Evolutionary conservation across 176 grass and related monocot species (phyloP).

Genomic region (Phoenix dactylifera): DNA sequence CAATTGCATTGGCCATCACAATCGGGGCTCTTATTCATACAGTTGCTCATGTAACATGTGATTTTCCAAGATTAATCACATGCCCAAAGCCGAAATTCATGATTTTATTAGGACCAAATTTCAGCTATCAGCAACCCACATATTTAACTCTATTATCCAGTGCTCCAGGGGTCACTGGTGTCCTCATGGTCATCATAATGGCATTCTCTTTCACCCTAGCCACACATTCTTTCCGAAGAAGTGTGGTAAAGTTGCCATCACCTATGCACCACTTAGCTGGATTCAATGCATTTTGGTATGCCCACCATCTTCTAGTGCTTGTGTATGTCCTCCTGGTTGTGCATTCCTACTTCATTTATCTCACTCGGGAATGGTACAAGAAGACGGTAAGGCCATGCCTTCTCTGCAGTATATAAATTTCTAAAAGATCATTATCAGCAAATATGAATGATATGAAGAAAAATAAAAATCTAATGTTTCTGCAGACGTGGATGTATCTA

Average conservation of each 20-base stretch:
- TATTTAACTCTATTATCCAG: conserved; percentile 56
- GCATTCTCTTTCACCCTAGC: conserved; percentile 94
- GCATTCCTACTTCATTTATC: conserved; percentile 95
- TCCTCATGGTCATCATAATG: conserved; percentile 96
- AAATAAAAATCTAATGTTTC: neutral
- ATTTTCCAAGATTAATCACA: conserved; percentile 73
- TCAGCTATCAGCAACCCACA: conserved; percentile 68
- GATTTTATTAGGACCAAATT: conserved; percentile 45
- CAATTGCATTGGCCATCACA: conserved; percentile 52
- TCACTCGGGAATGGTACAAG: conserved; percentile 88
- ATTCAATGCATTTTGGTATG: conserved; percentile 99
- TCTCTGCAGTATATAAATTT: neutral
- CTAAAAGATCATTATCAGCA: too few relatives aligned
- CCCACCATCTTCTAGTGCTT: conserved; percentile 82
- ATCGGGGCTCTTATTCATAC: conserved; percentile 60
- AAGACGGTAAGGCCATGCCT: conserved; percentile 51
- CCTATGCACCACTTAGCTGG: conserved; percentile 90
- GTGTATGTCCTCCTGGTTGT: conserved; percentile 73
- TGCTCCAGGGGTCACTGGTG: conserved; percentile 70
- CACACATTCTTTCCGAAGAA: conserved; percentile 73
- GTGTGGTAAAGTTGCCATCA: conserved; percentile 79
- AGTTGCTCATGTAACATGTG: conserved; percentile 70
- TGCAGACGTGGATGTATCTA: conserved; percentile 98
- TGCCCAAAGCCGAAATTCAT: conserved; percentile 61
- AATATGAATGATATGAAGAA: too few relatives aligned